Conservation (phyloP, 768 basidiomycete species). For the Royoungia palumana region DNA sequence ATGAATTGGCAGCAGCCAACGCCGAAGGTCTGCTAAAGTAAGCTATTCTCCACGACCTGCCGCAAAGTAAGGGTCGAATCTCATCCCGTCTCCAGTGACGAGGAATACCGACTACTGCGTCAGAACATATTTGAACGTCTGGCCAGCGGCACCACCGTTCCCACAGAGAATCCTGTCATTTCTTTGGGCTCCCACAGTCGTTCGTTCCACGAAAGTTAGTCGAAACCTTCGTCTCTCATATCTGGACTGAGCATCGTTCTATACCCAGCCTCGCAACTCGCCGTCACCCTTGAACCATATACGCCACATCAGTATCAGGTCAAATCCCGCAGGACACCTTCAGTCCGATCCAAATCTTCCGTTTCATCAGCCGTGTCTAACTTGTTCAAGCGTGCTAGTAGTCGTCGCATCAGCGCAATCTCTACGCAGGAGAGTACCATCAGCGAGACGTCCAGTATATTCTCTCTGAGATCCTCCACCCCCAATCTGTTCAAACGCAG, state of each 20-base stretch:
- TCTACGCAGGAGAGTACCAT: conserved; percentile 43
- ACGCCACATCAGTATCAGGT: conserved; percentile 27
- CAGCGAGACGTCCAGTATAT: conserved; percentile 44
- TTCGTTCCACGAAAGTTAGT: conserved; percentile 16
- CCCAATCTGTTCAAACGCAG: conserved; percentile 38
- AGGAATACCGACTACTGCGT: conserved; percentile 80
- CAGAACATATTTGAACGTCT: conserved; percentile 84
- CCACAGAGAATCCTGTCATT: conserved; percentile 61
- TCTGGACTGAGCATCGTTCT: conserved; percentile 8
- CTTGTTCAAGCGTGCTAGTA: conserved; percentile 49
- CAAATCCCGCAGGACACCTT: conserved; percentile 44
- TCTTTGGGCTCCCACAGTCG: conserved; percentile 44
- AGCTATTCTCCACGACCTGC: conserved; percentile 22
- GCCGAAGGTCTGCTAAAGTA: conserved; percentile 76
- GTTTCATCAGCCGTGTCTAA: conserved; percentile 49
- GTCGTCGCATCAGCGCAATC: conserved; percentile 27
- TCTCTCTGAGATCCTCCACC: conserved; percentile 28
- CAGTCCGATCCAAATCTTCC: conserved; percentile 51
- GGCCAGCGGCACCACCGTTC: conserved; percentile 53
- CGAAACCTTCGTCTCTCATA: neutral
- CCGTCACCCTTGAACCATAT: conserved; percentile 18
- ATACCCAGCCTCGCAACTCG: conserved; percentile 17
- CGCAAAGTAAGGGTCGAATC: neutral
- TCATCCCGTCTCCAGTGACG: conserved; percentile 51
- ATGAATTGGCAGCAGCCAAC: conserved; percentile 78